Conservation (phyloP, 1,284 basidiomycete genomes). For the Malassezia arunalokei region DNA sequence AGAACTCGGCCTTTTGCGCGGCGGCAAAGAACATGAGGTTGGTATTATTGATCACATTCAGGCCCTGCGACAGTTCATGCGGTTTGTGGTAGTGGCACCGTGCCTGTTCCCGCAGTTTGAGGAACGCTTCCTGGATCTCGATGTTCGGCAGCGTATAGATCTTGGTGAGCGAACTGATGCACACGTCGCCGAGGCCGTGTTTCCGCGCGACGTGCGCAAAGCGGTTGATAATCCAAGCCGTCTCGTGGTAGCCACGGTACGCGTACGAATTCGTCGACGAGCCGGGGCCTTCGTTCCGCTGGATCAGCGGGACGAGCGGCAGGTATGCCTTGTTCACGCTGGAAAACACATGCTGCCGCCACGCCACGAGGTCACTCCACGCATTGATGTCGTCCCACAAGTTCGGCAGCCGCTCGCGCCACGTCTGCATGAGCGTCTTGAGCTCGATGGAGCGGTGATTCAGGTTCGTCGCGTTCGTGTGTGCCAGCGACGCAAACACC, state of each 20-base stretch:
- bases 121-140: conserved; percentile 97
- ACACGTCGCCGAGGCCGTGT: conserved; percentile 90
- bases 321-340: conserved; percentile 97
- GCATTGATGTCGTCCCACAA: conserved; percentile 94
- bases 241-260: conserved; percentile 98
- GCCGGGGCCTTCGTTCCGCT: conserved; percentile 51
- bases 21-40: conserved; percentile 96
- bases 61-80: conserved; percentile 78
- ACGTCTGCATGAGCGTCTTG: conserved; percentile 59
- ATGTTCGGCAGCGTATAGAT: conserved; percentile 99
- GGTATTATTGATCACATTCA: conserved; percentile 98
- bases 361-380: conserved; percentile 95
- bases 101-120: conserved; percentile 98
- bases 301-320: conserved; percentile 54
- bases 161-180: conserved; percentile 85
- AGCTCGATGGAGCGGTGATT: conserved; percentile 90
- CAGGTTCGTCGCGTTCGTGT: conserved; percentile 75
- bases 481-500: conserved; percentile 73
- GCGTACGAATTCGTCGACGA: conserved; percentile 61
- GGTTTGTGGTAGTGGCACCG: conserved; percentile 95
- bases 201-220: conserved; percentile 99
- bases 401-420: conserved; percentile 93
- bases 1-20: conserved; percentile 93
- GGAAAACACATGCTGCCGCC: conserved; percentile 78
- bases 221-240: conserved; percentile 99